These are phyloP conservation scores for Vitis riparia DNA, from an alignment of 164 flowering plant genomes.

Conservation along the genomic window DNA sequence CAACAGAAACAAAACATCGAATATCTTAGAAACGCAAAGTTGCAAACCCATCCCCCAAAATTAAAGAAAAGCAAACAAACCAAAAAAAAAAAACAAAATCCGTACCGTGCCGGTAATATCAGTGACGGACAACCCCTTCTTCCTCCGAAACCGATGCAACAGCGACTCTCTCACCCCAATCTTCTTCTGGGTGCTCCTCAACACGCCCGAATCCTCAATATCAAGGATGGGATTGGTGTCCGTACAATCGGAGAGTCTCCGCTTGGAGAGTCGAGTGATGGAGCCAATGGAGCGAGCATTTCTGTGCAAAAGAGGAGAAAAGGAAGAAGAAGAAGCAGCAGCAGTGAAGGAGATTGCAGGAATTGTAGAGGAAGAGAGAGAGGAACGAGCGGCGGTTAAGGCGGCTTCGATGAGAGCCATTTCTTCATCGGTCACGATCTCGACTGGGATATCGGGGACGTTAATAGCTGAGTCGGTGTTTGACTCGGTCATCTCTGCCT, in stretches of 20 bases:
- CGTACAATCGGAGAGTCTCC: constrained; percentile 27
- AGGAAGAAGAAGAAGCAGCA: constrained; percentile 1
- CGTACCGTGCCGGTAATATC: constrained; percentile 73
- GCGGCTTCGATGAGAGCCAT: constrained; percentile 85
- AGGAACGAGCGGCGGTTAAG: constrained; percentile 34
- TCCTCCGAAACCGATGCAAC: constrained; percentile 55
- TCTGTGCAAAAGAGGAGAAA: constrained; percentile 11
- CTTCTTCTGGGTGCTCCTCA: constrained; percentile 36
- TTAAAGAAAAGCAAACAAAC: background rate
- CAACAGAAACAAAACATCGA: too few species aligned
- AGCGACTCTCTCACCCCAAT: constrained; percentile 34
- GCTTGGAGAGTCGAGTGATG: constrained; percentile 37
- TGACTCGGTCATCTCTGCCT: constrained; percentile 27
- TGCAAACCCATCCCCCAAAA: background rate
- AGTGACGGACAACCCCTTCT: constrained; percentile 63
- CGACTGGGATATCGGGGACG: constrained; percentile 49
- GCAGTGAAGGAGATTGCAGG: constrained; percentile 16
- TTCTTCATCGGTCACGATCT: constrained; percentile 78
- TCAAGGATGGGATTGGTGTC: constrained; percentile 18
- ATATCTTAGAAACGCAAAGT: too few species aligned
- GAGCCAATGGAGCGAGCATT: constrained; percentile 38
- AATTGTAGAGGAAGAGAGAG: constrained; percentile 9
- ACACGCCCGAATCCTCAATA: constrained; percentile 58
- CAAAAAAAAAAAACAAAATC: background rate
- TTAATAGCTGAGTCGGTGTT: background rate